Conservation (phyloP, 75 land plant species). For the Cryptomeria japonica region DNA sequence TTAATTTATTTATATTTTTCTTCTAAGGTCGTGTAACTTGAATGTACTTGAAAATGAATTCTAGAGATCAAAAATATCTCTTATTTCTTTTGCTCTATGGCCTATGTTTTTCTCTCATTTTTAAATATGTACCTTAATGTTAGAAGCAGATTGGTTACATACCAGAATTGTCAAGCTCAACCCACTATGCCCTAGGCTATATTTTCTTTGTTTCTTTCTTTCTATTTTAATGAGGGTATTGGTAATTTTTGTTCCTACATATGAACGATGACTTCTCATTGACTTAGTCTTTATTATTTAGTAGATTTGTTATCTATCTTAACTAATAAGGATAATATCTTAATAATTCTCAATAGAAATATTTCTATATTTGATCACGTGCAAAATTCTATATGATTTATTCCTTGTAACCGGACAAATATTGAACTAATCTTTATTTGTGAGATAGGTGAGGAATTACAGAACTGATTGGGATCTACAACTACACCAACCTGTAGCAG, state of each 20-base stretch:
- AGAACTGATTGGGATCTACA: conserved; percentile 65
- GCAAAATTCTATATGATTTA: background rate
- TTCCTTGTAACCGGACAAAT: background rate
- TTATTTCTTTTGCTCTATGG: background rate
- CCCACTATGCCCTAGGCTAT: no score
- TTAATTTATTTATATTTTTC: no score
- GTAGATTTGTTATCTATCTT: background rate
- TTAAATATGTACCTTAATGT: background rate
- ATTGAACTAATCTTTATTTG: background rate
- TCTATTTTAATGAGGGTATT: background rate
- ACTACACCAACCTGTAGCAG: conserved; percentile 71
- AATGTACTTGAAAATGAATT: no score
- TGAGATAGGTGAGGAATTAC: conserved; percentile 61
- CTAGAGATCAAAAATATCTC: background rate
- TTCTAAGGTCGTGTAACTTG: no score
- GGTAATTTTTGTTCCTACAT: background rate
- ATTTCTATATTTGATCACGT: background rate
- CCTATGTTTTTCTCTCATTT: background rate
- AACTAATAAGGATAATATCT: background rate
- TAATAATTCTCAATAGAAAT: background rate
- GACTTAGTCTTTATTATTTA: background rate
- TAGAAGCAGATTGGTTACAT: no score
- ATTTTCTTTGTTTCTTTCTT: no score
- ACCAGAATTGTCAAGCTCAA: no score
- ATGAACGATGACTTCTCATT: background rate